These are phyloP conservation scores for Mycosarcoma maydis DNA, from an alignment of 1,284 basidiomycete genomes.

Conservation along the genomic window DNA sequence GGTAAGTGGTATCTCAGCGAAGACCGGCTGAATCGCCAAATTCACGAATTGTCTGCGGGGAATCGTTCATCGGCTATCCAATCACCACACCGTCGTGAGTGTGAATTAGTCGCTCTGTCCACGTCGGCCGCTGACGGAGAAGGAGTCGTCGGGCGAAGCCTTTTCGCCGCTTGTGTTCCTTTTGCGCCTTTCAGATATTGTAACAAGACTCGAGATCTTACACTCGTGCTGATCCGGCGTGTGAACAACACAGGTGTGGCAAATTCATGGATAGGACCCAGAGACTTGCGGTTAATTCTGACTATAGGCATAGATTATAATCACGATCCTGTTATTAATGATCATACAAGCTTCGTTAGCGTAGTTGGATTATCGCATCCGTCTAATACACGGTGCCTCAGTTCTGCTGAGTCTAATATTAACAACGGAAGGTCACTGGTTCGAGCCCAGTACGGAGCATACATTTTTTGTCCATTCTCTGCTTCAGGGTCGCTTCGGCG, in stretches of 20 bases:
- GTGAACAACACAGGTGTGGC: too few relatives aligned
- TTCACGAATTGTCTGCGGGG: constrained; percentile 11
- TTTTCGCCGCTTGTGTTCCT: too few relatives aligned
- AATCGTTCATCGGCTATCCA: constrained; percentile 18
- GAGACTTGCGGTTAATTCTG: too few relatives aligned
- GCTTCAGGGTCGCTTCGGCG: too few relatives aligned
- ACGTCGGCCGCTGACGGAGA: constrained; percentile 26
- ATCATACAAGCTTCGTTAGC: constrained; percentile 19
- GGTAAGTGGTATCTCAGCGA: too few relatives aligned
- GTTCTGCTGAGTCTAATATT: constrained; percentile 12
- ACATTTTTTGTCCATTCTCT: neutral
- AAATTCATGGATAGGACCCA: too few relatives aligned
- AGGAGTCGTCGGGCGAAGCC: constrained; percentile 7
- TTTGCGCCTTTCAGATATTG: too few relatives aligned
- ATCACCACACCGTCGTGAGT: too few relatives aligned
- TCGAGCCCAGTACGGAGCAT: constrained; percentile 54
- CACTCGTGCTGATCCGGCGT: too few relatives aligned
- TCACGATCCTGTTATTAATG: neutral
- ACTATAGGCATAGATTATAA: too few relatives aligned
- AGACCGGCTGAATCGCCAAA: too few relatives aligned
- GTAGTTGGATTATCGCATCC: constrained; percentile 51
- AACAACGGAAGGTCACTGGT: constrained; percentile 54
- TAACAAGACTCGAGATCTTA: too few relatives aligned
- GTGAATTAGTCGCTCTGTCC: neutral
- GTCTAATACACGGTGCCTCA: constrained; percentile 45